Percentiles rank a stretch among this genome's conserved stretches.
phyloP scores from a whole-genome alignment of 1,139 yeast genomes.

The Protomyces macrosporus region DNA sequence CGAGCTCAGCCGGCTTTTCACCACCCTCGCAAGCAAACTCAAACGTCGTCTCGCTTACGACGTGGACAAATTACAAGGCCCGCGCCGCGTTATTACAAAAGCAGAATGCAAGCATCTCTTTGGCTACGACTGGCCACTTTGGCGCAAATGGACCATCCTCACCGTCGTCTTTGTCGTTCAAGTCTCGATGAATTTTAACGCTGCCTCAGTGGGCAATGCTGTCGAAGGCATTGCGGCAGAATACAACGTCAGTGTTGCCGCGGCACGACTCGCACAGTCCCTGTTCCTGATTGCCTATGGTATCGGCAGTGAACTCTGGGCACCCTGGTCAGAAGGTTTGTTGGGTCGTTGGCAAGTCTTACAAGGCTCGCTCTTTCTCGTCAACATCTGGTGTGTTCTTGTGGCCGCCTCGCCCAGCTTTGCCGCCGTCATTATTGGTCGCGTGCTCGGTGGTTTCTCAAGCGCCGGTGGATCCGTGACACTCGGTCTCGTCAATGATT shows the following conservation, averaged over 20 bases:
- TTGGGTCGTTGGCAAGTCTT: slow-evolving; percentile 43
- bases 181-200: slow-evolving; percentile 43
- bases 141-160: slow-evolving; percentile 41
- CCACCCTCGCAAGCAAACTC: not conserved
- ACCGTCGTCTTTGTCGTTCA: slow-evolving; percentile 42
- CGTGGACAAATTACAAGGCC: not conserved
- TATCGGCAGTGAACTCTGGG: slow-evolving; percentile 45
- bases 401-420: slow-evolving; percentile 42
- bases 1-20: not conserved
- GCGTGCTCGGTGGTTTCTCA: slow-evolving; percentile 37
- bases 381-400: slow-evolving; percentile 42
- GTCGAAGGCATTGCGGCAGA: slow-evolving; percentile 38
- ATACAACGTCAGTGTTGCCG: slow-evolving; percentile 38
- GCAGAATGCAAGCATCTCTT: slow-evolving; percentile 41
- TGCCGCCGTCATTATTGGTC: slow-evolving; percentile 39
- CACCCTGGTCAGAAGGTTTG: slow-evolving; percentile 44
- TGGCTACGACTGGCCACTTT: slow-evolving; percentile 39
- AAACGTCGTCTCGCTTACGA: not conserved
- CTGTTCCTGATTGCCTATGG: slow-evolving; percentile 42
- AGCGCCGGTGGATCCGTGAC: slow-evolving; percentile 45
- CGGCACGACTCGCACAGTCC: slow-evolving; percentile 41
- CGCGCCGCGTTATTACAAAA: slow-evolving; percentile 33
- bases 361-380: slow-evolving; percentile 41
- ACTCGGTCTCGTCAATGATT: slow-evolving; percentile 44
- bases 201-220: slow-evolving; percentile 41